Evolutionary conservation across 306 rosid species (phyloP).

Genomic region (Gillenia trifoliata): DNA sequence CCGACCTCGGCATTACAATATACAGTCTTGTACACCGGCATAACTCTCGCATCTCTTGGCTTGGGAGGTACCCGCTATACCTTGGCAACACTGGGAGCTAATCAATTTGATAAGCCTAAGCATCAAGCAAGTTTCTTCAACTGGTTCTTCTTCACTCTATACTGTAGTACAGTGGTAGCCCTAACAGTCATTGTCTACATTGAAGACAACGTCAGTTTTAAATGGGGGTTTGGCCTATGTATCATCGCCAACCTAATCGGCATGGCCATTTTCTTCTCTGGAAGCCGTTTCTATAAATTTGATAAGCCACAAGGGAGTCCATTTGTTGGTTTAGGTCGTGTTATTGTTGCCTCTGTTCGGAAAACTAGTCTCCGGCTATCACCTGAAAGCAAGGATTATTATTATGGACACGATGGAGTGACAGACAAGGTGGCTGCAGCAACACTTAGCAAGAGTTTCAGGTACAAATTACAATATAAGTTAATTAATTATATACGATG

Average conservation of each 20-base stretch:
- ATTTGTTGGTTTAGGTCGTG: constrained; percentile 23
- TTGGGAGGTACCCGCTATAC: constrained; percentile 47
- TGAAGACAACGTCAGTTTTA: constrained; percentile 36
- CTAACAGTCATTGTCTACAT: constrained; percentile 32
- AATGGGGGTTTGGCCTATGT: constrained; percentile 39
- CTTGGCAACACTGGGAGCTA: constrained; percentile 44
- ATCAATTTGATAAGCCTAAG: constrained; percentile 34
- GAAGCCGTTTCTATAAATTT: constrained; percentile 26
- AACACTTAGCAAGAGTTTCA: constrained; percentile 28
- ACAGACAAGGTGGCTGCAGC: background rate
- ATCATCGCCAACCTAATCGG: constrained; percentile 11
- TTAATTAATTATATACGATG: too few species aligned
- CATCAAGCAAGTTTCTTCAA: constrained; percentile 33
- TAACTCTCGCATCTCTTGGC: constrained; percentile 29
- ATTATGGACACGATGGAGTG: background rate
- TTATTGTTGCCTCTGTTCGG: constrained; percentile 28
- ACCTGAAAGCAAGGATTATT: constrained; percentile 19
- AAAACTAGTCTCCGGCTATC: constrained; percentile 32
- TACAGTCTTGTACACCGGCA: constrained; percentile 24
- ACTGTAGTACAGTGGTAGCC: background rate
- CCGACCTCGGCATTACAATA: constrained; percentile 22
- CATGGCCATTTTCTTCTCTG: constrained; percentile 21
- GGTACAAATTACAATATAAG: constrained; percentile 22
- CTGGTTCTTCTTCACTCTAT: constrained; percentile 36
- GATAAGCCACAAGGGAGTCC: constrained; percentile 34